These are phyloP conservation scores for Aegilops speltoides DNA, from an alignment of 176 grass and related monocot genomes.

Conservation along the genomic window DNA sequence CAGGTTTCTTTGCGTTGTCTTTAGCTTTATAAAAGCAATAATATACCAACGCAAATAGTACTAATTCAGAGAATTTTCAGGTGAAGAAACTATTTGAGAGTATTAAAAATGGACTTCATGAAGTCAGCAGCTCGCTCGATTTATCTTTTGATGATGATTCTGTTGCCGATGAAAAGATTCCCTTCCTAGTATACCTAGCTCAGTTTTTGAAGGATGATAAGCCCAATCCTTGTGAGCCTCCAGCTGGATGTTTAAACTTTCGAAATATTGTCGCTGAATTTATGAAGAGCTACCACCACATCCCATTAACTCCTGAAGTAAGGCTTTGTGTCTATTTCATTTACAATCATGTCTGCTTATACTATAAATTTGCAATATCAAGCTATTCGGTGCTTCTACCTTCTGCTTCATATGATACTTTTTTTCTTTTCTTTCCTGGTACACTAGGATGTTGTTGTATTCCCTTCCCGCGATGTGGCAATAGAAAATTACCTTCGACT, in stretches of 20 bases:
- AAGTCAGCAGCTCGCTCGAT: conserved; percentile 87
- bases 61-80: conserved; percentile 48
- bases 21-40: conserved; percentile 22
- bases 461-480: conserved; percentile 77
- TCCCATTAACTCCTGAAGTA: conserved; percentile 85
- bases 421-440: conserved; percentile 41
- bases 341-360: not conserved
- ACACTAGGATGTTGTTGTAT: conserved; percentile 78
- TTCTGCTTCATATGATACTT: conserved; percentile 23
- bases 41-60: not conserved
- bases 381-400: conserved; percentile 1
- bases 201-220: conserved; percentile 73
- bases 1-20: conserved; percentile 55
- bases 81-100: conserved; percentile 95
- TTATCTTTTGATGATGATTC: conserved; percentile 91
- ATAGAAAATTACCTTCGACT: conserved; percentile 88
- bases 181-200: conserved; percentile 87
- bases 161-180: conserved; percentile 95
- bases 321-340: conserved; percentile 26
- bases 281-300: conserved; percentile 95
- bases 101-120: conserved; percentile 83
- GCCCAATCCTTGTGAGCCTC: conserved; percentile 77
- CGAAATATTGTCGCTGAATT: conserved; percentile 74
- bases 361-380: not conserved
- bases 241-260: conserved; percentile 80